Conservation (phyloP, 768 basidiomycete genomes). For the Mycena olivaceomarginata region DNA sequence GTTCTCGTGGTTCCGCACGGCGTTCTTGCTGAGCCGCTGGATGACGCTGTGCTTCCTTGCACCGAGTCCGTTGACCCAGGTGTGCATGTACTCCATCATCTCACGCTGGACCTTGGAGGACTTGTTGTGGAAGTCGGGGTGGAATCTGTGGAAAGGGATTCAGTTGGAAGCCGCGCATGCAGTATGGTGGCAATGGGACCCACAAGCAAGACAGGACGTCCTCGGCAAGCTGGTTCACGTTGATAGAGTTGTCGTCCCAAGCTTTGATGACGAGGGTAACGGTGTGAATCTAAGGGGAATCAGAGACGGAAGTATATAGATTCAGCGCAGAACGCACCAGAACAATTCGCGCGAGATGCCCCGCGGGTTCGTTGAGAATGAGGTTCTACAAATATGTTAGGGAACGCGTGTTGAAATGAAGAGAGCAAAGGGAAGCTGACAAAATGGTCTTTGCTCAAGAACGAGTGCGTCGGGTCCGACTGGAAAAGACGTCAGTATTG, state of each 20-base stretch:
- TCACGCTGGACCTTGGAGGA: slow-evolving; percentile 82
- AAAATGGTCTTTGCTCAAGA: slow-evolving; percentile 93
- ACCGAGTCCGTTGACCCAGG: slow-evolving; percentile 76
- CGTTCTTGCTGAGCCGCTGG: slow-evolving; percentile 75
- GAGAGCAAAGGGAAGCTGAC: slow-evolving; percentile 62
- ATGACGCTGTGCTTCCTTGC: slow-evolving; percentile 68
- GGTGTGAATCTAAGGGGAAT: slow-evolving; percentile 68
- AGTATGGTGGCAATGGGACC: slow-evolving; percentile 47
- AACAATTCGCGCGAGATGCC: slow-evolving; percentile 81
- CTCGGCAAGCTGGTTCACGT: slow-evolving; percentile 74
- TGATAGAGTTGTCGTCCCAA: slow-evolving; percentile 84
- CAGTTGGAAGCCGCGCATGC: not conserved
- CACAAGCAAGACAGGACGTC: slow-evolving; percentile 83
- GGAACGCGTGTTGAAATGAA: slow-evolving; percentile 2
- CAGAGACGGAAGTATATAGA: not conserved
- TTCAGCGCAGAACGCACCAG: slow-evolving; percentile 62
- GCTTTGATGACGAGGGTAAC: slow-evolving; percentile 84
- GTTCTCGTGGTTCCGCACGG: slow-evolving; percentile 85
- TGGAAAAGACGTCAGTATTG: slow-evolving; percentile 49
- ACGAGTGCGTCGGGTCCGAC: slow-evolving; percentile 93
- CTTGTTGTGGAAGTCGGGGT: slow-evolving; percentile 86
- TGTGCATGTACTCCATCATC: slow-evolving; percentile 82
- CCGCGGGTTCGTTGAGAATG: slow-evolving; percentile 90
- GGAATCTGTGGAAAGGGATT: slow-evolving; percentile 71
- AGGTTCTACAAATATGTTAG: slow-evolving; percentile 70